Evolutionary conservation across 2,329 filamentous ascomycete genomes (phyloP).

Genomic region (Neofusicoccum sp.): DNA sequence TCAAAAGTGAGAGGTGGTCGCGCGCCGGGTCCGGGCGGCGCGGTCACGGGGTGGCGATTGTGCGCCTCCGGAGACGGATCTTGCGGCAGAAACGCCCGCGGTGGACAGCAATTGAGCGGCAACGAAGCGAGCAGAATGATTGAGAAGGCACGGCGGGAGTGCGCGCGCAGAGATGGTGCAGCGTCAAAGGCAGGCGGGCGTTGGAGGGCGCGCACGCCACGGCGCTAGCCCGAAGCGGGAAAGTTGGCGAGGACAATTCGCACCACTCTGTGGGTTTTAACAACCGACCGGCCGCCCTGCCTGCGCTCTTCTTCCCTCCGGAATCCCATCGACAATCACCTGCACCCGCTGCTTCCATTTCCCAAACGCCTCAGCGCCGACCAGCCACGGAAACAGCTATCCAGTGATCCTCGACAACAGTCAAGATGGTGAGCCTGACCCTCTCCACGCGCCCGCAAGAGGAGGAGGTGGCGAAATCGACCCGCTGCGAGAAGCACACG

Average conservation of each 20-base stretch:
- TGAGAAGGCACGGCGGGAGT: background rate
- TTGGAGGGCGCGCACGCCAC: too few species aligned
- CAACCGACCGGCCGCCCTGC: slow-evolving; percentile 4
- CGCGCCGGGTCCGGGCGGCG: background rate
- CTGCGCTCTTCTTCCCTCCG: slow-evolving; percentile 15
- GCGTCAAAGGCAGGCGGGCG: background rate
- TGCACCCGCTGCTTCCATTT: slow-evolving; percentile 38
- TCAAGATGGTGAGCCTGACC: slow-evolving; percentile 43
- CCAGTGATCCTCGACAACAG: slow-evolving; percentile 36
- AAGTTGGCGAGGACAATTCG: background rate
- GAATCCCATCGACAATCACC: slow-evolving; percentile 32
- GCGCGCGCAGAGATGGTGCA: background rate
- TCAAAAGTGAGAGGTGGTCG: background rate
- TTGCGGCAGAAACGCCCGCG: background rate
- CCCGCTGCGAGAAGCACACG: slow-evolving; percentile 35
- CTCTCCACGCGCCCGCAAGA: slow-evolving; percentile 22
- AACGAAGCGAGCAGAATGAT: background rate
- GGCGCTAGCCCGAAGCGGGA: slow-evolving; percentile 10
- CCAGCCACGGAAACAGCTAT: slow-evolving; percentile 33
- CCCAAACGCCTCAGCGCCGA: slow-evolving; percentile 36
- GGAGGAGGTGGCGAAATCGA: slow-evolving; percentile 22
- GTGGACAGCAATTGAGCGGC: background rate
- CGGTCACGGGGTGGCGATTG: slow-evolving; percentile 1
- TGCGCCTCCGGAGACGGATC: background rate
- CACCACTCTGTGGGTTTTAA: background rate